Conservation (phyloP, 2,329 filamentous ascomycete genomes). For the Ascochyta pisi region DNA sequence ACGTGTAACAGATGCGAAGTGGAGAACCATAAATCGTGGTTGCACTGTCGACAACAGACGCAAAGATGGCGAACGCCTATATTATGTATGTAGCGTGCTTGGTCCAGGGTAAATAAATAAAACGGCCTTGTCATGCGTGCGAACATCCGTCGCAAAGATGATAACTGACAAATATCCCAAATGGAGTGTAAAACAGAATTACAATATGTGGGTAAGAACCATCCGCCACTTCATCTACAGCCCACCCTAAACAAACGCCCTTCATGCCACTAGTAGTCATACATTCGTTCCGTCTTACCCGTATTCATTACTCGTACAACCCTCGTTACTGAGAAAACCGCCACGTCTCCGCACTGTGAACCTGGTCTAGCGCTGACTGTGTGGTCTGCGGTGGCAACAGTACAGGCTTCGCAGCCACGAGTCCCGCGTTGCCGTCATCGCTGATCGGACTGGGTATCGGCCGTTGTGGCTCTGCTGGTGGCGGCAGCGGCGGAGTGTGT, state of each 20-base stretch:
- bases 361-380: conserved; percentile 13
- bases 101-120: background rate
- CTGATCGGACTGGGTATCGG: conserved; percentile 45
- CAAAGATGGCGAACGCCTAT: background rate
- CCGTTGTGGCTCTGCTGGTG: conserved; percentile 30
- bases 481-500: conserved; percentile 23
- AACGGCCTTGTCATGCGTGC: background rate
- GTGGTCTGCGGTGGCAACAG: background rate
- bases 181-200: background rate
- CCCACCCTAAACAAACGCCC: background rate
- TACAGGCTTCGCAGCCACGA: conserved; percentile 10
- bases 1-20: too few species aligned
- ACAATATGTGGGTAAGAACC: background rate
- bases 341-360: conserved; percentile 44
- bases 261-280: background rate
- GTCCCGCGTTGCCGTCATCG: conserved; percentile 36
- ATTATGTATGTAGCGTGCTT: background rate
- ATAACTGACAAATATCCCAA: too few species aligned
- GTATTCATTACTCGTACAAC: conserved; percentile 6
- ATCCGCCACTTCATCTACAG: background rate
- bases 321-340: conserved; percentile 22
- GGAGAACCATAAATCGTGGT: too few species aligned
- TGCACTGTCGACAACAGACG: too few species aligned
- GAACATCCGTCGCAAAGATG: background rate
- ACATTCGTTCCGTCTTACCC: conserved; percentile 3